Base-by-base conservation (phyloP, 192 early-diverging fungal genomes). In the Dissophora globulifera region DNA sequence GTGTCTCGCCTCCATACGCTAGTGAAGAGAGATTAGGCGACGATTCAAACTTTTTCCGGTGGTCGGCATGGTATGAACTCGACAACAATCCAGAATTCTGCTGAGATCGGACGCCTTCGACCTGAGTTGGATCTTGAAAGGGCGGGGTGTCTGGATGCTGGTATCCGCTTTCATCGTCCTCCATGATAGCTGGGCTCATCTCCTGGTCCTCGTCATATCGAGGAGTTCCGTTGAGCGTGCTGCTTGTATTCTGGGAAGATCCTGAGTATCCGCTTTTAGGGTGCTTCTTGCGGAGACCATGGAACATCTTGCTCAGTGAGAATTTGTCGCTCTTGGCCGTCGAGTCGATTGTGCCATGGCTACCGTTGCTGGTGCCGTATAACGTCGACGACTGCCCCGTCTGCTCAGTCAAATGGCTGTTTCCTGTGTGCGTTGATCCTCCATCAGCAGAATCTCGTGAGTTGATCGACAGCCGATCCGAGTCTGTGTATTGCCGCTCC, bases 391-490 rank as follows among this genome's bases (percentile, higher is more conserved):
- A 23, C 16, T 57, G 51, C 3, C 42, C 65, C 10, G 55, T 49
- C 4, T 30, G 40, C 15, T 62, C 59, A 12, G 48, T 57, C 64
- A 38, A 58, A 7, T 30, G 53, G 10, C 23, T 66, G 20, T 45
- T 68, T 5, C 46, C 54, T 3, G 58, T 66, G 27, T 67, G 20
- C 0, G 52, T 66, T 13, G 72, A 76, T 26, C 32, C 52, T n/a
- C 42, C 67, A 12, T 76, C 72, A n/a, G 63, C 72, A 53, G 72
- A 76, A 45, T 76, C 72, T 30, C 50, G 60, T 12, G 72, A 76
- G 15, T 76, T 32, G 0, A 76, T 50, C 11, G 72, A 76, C 10
- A 50, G n/a, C 0, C 40, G 46, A 30, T 76, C 72, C 10, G 17
- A 9, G 0, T 3, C 57, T 8, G 60, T 61, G 4, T 16, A 0